phyloP scores from a whole-genome alignment of 208 protist genomes.

The Leishmania major region DNA sequence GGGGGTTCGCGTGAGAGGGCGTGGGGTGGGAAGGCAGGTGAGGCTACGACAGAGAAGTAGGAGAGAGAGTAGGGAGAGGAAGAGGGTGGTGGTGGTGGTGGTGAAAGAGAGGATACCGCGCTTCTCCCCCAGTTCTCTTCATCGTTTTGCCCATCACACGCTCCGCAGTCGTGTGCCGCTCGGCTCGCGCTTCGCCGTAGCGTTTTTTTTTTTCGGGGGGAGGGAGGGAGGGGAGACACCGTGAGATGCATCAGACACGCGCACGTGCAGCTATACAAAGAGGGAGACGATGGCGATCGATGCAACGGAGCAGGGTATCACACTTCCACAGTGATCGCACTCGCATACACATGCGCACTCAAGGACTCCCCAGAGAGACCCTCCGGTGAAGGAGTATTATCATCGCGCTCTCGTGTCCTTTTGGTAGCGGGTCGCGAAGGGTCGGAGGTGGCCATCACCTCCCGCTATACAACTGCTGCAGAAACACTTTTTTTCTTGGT shows the following conservation, averaged over 20 bases:
- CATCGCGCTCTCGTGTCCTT: not conserved
- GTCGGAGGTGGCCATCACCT: not conserved
- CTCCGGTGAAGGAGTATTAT: not conserved
- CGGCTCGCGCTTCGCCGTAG: not conserved
- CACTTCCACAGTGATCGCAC: not conserved
- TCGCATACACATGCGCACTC: not conserved
- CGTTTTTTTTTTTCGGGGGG: not conserved
- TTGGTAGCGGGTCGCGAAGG: too few relatives aligned
- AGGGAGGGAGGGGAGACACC: not conserved
- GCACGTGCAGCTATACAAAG: not conserved
- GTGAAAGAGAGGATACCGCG: not conserved
- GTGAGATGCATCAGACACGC: not conserved
- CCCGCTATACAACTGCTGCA: not conserved
- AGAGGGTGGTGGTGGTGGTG: not conserved
- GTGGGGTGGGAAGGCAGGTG: not conserved
- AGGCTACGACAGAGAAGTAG: not conserved
- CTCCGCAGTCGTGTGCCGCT: not conserved
- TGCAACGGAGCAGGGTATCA: not conserved
- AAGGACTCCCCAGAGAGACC: not conserved
- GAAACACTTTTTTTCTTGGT: too few relatives aligned
- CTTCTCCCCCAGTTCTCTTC: not conserved
- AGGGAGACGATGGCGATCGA: not conserved
- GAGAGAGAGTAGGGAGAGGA: not conserved
- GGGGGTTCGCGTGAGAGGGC: not conserved
- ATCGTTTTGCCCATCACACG: not conserved